Evolutionary conservation across 2,329 filamentous ascomycete genomes (phyloP).

Genomic region (Teratosphaeria destructans): DNA sequence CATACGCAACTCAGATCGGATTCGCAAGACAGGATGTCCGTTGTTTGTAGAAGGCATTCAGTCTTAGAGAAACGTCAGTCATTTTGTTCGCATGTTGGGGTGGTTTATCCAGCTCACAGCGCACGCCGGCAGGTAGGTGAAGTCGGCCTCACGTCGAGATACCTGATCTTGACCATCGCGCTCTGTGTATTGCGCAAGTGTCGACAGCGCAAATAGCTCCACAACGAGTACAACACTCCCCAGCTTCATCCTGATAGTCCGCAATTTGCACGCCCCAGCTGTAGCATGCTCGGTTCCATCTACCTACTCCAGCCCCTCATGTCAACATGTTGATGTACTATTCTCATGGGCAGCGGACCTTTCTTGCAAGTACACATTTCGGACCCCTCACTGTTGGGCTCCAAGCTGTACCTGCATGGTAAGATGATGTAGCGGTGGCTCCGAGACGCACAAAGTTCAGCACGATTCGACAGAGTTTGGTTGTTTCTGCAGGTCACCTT

Average conservation of each 20-base stretch:
- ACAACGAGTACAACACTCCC: not conserved
- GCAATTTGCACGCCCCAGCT: not conserved
- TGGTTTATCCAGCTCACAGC: not conserved
- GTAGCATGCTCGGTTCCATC: not conserved
- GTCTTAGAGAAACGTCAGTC: conserved; percentile 1
- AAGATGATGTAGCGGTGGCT: not conserved
- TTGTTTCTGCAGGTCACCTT: not conserved
- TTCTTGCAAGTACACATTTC: not conserved
- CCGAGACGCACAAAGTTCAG: not conserved
- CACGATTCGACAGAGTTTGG: not conserved
- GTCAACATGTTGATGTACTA: not conserved
- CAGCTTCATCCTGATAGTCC: not conserved
- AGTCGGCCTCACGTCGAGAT: not conserved
- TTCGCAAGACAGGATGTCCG: conserved; percentile 9
- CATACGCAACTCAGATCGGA: conserved; percentile 10
- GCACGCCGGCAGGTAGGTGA: not conserved
- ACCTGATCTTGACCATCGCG: not conserved
- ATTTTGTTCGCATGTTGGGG: not conserved
- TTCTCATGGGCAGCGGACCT: not conserved
- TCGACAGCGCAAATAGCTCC: not conserved
- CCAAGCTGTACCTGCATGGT: not conserved
- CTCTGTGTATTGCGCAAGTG: not conserved
- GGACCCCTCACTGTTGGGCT: not conserved
- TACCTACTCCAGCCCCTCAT: not conserved
- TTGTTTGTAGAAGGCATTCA: conserved; percentile 6